Percentiles rank a stretch among this genome's conserved stretches.
These are phyloP conservation scores for Fusarium nanum DNA, from an alignment of 2,329 filamentous ascomycete species.

Conservation along the genomic window DNA sequence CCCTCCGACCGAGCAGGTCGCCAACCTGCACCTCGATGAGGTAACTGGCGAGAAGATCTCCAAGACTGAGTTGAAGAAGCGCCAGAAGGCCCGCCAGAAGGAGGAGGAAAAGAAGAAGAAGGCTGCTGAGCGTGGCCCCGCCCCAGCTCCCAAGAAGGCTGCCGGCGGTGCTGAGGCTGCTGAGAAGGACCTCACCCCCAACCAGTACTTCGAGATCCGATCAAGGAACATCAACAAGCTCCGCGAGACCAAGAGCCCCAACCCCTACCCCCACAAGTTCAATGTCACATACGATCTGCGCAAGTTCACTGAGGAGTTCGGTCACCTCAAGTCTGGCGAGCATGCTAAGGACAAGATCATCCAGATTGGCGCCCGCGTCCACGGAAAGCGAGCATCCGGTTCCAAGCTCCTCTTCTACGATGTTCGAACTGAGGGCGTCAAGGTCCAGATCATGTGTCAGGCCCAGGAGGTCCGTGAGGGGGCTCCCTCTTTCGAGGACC, in stretches of 20 bases:
- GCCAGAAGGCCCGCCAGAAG: constrained; percentile 88
- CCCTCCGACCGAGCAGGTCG: constrained; percentile 62
- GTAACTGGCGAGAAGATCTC: constrained; percentile 89
- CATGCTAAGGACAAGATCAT: constrained; percentile 79
- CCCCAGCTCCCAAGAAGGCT: constrained; percentile 63
- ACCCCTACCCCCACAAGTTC: constrained; percentile 88
- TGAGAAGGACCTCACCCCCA: constrained; percentile 68
- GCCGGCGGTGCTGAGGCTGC: constrained; percentile 68
- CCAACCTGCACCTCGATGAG: constrained; percentile 87
- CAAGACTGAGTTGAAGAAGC: constrained; percentile 93
- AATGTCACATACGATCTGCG: constrained; percentile 83
- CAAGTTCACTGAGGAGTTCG: constrained; percentile 82
- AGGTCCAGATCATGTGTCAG: constrained; percentile 93
- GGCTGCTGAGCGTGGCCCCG: constrained; percentile 80
- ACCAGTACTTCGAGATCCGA: constrained; percentile 94
- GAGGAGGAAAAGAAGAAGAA: constrained; percentile 92
- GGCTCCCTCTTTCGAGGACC: constrained; percentile 78
- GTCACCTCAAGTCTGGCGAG: constrained; percentile 88
- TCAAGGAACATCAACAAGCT: constrained; percentile 74
- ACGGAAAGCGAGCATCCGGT: constrained; percentile 84
- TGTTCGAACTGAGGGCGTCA: constrained; percentile 62
- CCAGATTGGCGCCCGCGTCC: constrained; percentile 85
- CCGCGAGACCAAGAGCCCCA: constrained; percentile 54
- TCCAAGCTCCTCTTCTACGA: constrained; percentile 94
- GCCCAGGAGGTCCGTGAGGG: constrained; percentile 78